Conservation (phyloP, 768 basidiomycete genomes). For the Lactarius evosmus region DNA sequence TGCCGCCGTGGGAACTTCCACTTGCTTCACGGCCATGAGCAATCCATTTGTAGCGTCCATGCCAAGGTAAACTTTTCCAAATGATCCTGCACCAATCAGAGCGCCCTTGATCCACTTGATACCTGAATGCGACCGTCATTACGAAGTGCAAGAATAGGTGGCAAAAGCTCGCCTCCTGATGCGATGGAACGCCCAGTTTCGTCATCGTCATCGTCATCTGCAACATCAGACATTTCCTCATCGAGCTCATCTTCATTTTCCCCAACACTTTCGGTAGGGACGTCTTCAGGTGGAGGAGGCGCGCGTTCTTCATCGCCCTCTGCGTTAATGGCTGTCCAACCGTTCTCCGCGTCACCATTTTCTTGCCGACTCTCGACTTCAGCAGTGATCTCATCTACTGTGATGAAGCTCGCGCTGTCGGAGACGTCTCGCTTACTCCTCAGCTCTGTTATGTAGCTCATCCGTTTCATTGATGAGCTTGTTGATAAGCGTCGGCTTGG, state of each 20-base stretch:
- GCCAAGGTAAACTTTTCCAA: constrained; percentile 92
- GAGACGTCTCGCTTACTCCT: constrained; percentile 79
- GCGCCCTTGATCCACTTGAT: constrained; percentile 98
- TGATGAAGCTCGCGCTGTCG: constrained; percentile 88
- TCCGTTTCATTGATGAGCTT: constrained; percentile 51
- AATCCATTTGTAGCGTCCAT: constrained; percentile 90
- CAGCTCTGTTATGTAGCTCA: constrained; percentile 80
- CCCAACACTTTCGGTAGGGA: constrained; percentile 44
- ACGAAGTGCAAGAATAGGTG: neutral
- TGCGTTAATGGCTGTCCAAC: constrained; percentile 71
- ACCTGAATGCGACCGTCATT: constrained; percentile 36
- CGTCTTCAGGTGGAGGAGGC: constrained; percentile 33
- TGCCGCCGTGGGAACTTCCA: constrained; percentile 80
- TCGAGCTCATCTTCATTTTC: constrained; percentile 44
- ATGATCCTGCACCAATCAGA: constrained; percentile 91
- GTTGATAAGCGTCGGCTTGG: constrained; percentile 40
- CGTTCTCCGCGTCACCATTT: constrained; percentile 51
- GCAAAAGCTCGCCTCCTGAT: constrained; percentile 48
- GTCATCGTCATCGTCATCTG: constrained; percentile 45
- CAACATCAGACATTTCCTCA: constrained; percentile 40
- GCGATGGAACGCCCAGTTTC: constrained; percentile 52
- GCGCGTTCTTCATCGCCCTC: constrained; percentile 41
- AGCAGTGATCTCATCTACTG: constrained; percentile 97
- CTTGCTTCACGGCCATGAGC: constrained; percentile 97
- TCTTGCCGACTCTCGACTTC: constrained; percentile 79